Percentiles rank a stretch among this genome's conserved stretches.
These are phyloP conservation scores for Oxytropis ochrocephala DNA, from an alignment of 306 rosid species.

Conservation along the genomic window DNA sequence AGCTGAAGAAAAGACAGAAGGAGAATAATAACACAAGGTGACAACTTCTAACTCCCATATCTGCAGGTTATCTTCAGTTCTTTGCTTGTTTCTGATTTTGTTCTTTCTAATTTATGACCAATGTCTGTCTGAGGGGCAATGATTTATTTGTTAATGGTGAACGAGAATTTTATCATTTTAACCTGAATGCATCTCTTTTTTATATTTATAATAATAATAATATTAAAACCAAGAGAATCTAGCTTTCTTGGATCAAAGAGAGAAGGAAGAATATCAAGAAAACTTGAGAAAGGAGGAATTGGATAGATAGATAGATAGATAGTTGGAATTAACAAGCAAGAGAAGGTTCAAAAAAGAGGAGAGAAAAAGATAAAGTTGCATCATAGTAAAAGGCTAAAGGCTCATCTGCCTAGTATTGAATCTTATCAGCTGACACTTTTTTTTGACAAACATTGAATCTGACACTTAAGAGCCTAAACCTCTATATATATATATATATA, in stretches of 20 bases:
- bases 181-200: slow-evolving; percentile 54
- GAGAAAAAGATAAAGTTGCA: slow-evolving; percentile 21
- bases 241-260: slow-evolving; percentile 79
- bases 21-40: slow-evolving; percentile 41
- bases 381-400: slow-evolving; percentile 50
- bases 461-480: slow-evolving; percentile 17
- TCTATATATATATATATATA: background rate
- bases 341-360: slow-evolving; percentile 43
- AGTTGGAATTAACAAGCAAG: slow-evolving; percentile 84
- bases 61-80: slow-evolving; percentile 25
- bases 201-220: slow-evolving; percentile 51
- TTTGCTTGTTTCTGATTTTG: slow-evolving; percentile 34
- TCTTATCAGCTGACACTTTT: slow-evolving; percentile 50
- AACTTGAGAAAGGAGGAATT: slow-evolving; percentile 95
- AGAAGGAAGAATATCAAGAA: slow-evolving; percentile 80
- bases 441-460: slow-evolving; percentile 27
- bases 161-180: slow-evolving; percentile 39
- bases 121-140: slow-evolving; percentile 38
- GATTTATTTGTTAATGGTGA: slow-evolving; percentile 30
- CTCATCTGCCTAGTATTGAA: slow-evolving; percentile 39
- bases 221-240: slow-evolving; percentile 49
- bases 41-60: slow-evolving; percentile 55
- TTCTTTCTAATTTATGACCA: slow-evolving; percentile 31
- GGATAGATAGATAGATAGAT: slow-evolving; percentile 71
- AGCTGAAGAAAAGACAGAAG: slow-evolving; percentile 46